Base-by-base conservation (phyloP, 768 basidiomycete species). In the Daedalea quercina region DNA sequence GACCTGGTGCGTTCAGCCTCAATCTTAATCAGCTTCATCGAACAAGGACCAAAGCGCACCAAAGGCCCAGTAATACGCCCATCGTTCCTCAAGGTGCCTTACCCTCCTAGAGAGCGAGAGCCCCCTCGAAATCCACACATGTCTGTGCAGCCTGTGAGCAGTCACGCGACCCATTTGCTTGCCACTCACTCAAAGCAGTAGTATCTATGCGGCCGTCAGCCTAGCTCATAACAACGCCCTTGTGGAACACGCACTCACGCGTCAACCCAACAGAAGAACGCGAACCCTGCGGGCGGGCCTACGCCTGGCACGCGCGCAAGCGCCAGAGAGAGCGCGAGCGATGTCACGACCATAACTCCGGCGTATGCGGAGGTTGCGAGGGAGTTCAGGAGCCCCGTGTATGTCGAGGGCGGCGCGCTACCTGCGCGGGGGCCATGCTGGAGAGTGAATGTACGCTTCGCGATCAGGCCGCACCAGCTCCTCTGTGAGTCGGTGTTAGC, bases 21-120 rank as follows among this genome's bases (percentile, higher is more conserved):
- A 51, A 51, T 6, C 15, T 40, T 19, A 17, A 15, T 40, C 37
- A 6, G 13, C 4, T 40, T 15, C 19, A 40, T 34, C 43, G 11
- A 31, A 17, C 50, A 55, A 41, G 22, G 53, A 56, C 11, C 12
- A 24, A 31, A 31, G 62, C 73, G 31, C 47, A 77, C 92, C 92
- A 57, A 92, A 94, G 3, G 86, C 86, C 54, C 92, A 76, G 63
- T 84, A 90, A 69, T 94, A 94, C 1, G 86, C 79, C 92, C 92
- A 94, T 40, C 90, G 79, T 67, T 92, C 89, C 69, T 94, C 92
- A 19, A 93, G 71, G 63, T 87, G 79, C 45, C 83, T 71, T 44
- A 92, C 79, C 51, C 90, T 73, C 13, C 78, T 70, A 1, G 87
- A 76, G 12, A 91, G 71, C 12, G 86, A 84, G 56, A 84, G 61